Conservation (phyloP, 2,329 filamentous ascomycete species). For the Trichoderma breve region DNA sequence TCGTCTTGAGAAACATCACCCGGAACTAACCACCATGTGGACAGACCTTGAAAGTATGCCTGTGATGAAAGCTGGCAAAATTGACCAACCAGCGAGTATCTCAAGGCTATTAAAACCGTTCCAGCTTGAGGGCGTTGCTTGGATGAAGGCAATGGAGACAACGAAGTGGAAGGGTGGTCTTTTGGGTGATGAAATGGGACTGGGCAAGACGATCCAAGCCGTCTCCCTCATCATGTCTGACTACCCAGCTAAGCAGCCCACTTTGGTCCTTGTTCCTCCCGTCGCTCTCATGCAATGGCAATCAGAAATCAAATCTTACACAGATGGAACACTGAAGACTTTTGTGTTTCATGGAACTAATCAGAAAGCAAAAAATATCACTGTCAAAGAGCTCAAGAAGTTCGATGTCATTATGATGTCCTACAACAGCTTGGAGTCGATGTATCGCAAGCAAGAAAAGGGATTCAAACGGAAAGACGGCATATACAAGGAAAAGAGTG, state of each 20-base stretch:
- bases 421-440: slow-evolving; percentile 86
- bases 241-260: slow-evolving; percentile 78
- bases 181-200: slow-evolving; percentile 96
- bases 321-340: slow-evolving; percentile 84
- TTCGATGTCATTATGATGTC: slow-evolving; percentile 97
- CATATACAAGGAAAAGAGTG: slow-evolving; percentile 73
- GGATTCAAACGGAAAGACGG: slow-evolving; percentile 81
- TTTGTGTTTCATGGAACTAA: slow-evolving; percentile 90
- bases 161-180: slow-evolving; percentile 83
- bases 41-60: slow-evolving; percentile 66
- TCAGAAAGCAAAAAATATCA: slow-evolving; percentile 74
- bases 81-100: slow-evolving; percentile 63
- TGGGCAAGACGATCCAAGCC: slow-evolving; percentile 97
- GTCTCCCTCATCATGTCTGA: slow-evolving; percentile 98
- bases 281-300: slow-evolving; percentile 97
- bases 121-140: slow-evolving; percentile 87
- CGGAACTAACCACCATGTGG: slow-evolving; percentile 84
- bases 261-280: slow-evolving; percentile 85
- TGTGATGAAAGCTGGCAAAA: slow-evolving; percentile 55
- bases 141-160: slow-evolving; percentile 91
- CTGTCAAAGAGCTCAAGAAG: slow-evolving; percentile 69
- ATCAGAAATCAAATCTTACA: slow-evolving; percentile 75
- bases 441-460: slow-evolving; percentile 88
- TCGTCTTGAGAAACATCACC: slow-evolving; percentile 73
- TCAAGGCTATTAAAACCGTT: slow-evolving; percentile 85